These are phyloP conservation scores for Echria macrotheca DNA, from an alignment of 495 filamentous ascomycete genomes.

Conservation along the genomic window DNA sequence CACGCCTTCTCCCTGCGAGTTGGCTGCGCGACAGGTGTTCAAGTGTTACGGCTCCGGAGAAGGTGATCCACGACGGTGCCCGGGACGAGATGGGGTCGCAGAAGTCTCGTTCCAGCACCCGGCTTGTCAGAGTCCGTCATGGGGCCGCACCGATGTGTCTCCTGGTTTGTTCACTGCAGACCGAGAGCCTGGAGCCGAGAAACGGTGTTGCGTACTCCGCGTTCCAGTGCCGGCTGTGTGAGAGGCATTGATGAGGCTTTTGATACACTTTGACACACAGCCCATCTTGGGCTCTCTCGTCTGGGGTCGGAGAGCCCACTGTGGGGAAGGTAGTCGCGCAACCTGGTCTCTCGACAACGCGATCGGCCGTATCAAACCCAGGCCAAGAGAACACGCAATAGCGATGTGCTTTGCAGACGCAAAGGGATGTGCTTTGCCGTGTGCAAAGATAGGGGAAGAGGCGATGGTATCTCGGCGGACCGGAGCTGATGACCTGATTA, in stretches of 20 bases:
- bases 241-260: constrained; percentile 15
- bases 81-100: constrained; percentile 3
- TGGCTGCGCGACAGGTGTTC: constrained; percentile 5
- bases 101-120: constrained; percentile 5
- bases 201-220: neutral
- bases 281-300: constrained; percentile 4
- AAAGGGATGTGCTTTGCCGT: too few species aligned
- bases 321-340: constrained; percentile 7
- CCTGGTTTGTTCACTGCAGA: too few species aligned
- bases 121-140: too few species aligned
- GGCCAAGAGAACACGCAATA: too few species aligned
- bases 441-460: too few species aligned
- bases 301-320: neutral
- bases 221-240: constrained; percentile 10
- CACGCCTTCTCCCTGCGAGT: neutral
- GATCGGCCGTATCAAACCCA: neutral
- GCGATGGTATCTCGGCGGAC: too few species aligned
- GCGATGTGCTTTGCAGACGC: too few species aligned
- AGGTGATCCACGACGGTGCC: neutral
- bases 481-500: too few species aligned
- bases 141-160: too few species aligned
- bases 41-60: neutral
- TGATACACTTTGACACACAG: constrained; percentile 15
- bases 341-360: constrained; percentile 8
- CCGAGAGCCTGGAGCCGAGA: neutral